Evolutionary conservation across 2,329 filamentous ascomycete genomes (phyloP), one percentile per base, ranked within the genome.

Genomic region (Neopestalotiopsis sp.): DNA sequence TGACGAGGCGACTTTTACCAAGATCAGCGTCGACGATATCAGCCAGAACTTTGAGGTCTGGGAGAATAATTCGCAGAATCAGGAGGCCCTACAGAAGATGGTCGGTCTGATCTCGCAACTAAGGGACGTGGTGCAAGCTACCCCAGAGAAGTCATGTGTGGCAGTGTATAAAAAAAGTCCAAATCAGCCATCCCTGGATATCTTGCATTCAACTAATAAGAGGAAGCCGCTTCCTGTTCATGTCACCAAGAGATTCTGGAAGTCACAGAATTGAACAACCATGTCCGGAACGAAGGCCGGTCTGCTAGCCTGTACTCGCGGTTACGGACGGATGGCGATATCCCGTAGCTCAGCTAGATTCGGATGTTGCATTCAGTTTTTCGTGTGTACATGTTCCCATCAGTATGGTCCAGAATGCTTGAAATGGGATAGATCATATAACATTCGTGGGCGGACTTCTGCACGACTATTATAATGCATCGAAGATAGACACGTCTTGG

Each of bases 41-140:
- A 59, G 57, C 24, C 24, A 14, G 30, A 30, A 59, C 24, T 59
- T 59, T 34, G 57, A 59, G 57, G 57, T 30, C 24, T 59, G 57
- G 57, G 57, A 59, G 57, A 59, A 34, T 17, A 30, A n/a, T 17
- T 12, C 57, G 57, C 57, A 24, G 57, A 59, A 59, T 9, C 57
- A 59, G 13, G 30, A 30, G 57, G 57, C 57, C 30, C 57, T 59
- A 17, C 57, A 59, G 57, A 59, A 59, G 4, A 59, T 59, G 57
- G 57, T 59, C 2, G 14, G 57, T 4, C 57, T 59, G 13, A 30
- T 59, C 57, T 59, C 57, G 10, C 57, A 30, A 9, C 57, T 59
- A 4, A 59, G 57, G 57, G 24, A 24, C 20, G 34, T 34, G 13
- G 57, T 59, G 12, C 24, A 59, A 17, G 57, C 24, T 59, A 59